phyloP scores from a whole-genome alignment of 2,329 filamentous ascomycete genomes.

The Scolecobasidium constrictum region DNA sequence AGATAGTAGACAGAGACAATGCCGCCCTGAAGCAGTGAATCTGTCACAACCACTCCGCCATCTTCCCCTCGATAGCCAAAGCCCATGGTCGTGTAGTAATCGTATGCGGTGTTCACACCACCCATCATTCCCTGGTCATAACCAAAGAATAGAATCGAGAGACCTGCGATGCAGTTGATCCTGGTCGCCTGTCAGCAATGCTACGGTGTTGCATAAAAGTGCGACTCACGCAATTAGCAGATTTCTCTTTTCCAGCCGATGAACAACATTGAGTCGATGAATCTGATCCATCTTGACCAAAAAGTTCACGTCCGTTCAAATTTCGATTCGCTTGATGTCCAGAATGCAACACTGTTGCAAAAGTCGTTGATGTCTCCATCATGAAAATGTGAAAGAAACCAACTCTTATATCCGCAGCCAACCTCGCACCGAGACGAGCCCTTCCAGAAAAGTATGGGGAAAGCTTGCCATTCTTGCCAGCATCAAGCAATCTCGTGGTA shows the following conservation, averaged over 20 bases:
- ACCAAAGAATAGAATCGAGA: constrained; percentile 22
- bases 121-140: constrained; percentile 25
- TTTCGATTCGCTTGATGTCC: no score
- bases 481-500: no score
- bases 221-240: constrained; percentile 16
- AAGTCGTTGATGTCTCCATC: no score
- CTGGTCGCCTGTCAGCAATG: background rate
- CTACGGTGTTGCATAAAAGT: background rate
- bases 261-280: background rate
- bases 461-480: no score
- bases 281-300: background rate
- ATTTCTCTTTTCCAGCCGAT: constrained; percentile 19
- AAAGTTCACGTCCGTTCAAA: no score
- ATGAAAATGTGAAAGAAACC: no score
- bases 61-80: constrained; percentile 18
- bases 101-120: constrained; percentile 21
- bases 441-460: no score
- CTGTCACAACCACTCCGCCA: constrained; percentile 16
- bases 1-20: constrained; percentile 23
- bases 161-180: constrained; percentile 21
- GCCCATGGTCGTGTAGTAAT: constrained; percentile 21
- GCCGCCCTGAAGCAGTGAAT: constrained; percentile 21
- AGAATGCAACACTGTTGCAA: no score
- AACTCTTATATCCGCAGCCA: no score
- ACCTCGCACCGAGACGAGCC: no score